Evolutionary conservation across 148 eudicot genomes (phyloP), one percentile per base, ranked within the genome.

Genomic region (Amaranthus cruentus): DNA sequence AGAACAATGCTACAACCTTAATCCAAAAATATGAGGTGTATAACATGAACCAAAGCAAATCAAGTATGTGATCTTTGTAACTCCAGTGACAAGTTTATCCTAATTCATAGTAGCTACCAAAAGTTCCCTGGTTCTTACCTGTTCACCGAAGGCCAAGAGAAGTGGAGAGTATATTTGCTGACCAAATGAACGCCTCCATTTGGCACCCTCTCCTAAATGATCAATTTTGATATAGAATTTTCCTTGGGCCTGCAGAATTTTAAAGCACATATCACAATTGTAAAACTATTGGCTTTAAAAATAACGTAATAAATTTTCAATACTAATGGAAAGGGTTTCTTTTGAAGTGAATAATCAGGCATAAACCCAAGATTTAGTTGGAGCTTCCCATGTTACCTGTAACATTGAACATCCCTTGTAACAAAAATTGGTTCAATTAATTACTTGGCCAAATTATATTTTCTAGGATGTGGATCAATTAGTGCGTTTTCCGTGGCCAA

Each of bases 121-220:
- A 28, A 51, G 57, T 47, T 66, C 51, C 49, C 63, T 6, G 51
- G 4, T 76, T 71, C 55, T 81, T 72, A 95, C 98, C 90, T 95
- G 90, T 81, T 88, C 94, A 55, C 89, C 77, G 80, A 95, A 89
- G 53, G 99, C 99, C 83, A 95, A 84, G 54, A 95, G 91, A 72
- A 92, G 81, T 50, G 99, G 97, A 77, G 99, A 92, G 72, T 96
- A 96, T 75, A 92, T 85, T 74, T 92, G 87, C 81, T 92, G 99
- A 75, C 97, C 99, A 72, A 74, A 82, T 14, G 89, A 75, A 57
- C 99, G 89, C 47, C 99, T 90, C 99, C 99, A 95, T 80, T 86
- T 92, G 62, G 99, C 91, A 69, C 99, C 99, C 77, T 87, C 93
- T 70, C 99, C 97, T 76, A 88, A 76, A 55, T 82, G 90, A 77